A percentile compares a stretch with the other conserved stretches of the same genome.
Evolutionary conservation across 202 grass and related monocot genomes (phyloP).

Genomic region (Elaeis oleifera): DNA sequence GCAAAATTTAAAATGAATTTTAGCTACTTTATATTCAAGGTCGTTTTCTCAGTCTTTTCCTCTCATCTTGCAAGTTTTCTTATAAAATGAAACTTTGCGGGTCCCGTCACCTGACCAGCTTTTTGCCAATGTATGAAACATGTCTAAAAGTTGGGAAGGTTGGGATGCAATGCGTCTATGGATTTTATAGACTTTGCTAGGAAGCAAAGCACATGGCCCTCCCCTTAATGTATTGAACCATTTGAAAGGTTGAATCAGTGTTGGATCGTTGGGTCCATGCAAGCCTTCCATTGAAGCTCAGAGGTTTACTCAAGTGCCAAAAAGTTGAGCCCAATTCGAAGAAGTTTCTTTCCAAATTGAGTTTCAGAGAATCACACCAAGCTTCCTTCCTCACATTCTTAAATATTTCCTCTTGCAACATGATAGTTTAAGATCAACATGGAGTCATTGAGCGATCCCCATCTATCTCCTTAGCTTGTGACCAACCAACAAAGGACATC

Average conservation of each 20-base stretch:
- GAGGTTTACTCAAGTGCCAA: no score
- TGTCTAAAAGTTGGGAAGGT: slow-evolving; percentile 12
- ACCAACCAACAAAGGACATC: slow-evolving; percentile 49
- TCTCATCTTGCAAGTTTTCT: slow-evolving; percentile 12
- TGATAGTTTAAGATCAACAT: slow-evolving; percentile 34
- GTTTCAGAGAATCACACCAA: slow-evolving; percentile 25
- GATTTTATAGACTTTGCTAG: slow-evolving; percentile 14
- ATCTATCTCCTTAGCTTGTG: slow-evolving; percentile 35
- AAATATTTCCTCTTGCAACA: slow-evolving; percentile 22
- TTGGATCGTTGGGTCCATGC: no score
- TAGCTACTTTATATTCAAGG: slow-evolving; percentile 36
- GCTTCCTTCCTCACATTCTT: neutral
- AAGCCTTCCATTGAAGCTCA: no score
- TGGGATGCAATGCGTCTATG: slow-evolving; percentile 10
- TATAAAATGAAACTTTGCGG: neutral
- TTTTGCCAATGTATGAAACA: slow-evolving; percentile 8
- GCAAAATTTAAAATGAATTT: slow-evolving; percentile 33
- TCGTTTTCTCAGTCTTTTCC: neutral
- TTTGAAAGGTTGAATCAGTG: neutral
- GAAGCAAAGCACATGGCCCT: slow-evolving; percentile 40
- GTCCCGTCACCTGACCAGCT: neutral
- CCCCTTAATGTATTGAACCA: slow-evolving; percentile 25
- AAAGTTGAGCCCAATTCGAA: neutral
- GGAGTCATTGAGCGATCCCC: slow-evolving; percentile 37
- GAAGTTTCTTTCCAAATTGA: slow-evolving; percentile 29